phyloP scores from a whole-genome alignment of 2,329 filamentous ascomycete genomes.

The Trichothecium sympodiale region DNA sequence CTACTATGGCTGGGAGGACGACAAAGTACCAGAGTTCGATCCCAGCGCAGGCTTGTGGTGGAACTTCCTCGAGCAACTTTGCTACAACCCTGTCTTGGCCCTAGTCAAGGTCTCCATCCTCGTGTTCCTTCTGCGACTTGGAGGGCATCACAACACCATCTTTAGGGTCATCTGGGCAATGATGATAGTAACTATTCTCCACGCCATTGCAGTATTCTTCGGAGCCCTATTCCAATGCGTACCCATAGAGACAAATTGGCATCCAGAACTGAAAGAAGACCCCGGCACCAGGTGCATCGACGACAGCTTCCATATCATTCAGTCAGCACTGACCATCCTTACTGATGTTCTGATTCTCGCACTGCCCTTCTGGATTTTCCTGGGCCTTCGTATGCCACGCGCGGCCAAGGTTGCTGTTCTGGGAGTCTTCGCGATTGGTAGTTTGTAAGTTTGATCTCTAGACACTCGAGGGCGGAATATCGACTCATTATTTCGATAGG shows the following conservation, averaged over 20 bases:
- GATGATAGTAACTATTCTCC: constrained; percentile 21
- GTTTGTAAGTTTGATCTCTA: constrained; percentile 16
- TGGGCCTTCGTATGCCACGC: constrained; percentile 24
- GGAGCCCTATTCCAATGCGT: constrained; percentile 27
- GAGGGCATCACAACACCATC: constrained; percentile 21
- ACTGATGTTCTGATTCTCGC: constrained; percentile 27
- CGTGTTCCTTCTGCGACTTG: constrained; percentile 31
- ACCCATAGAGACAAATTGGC: constrained; percentile 23
- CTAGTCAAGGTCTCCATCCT: constrained; percentile 33
- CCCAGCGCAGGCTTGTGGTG: constrained; percentile 13
- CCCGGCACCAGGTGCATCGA: constrained; percentile 19
- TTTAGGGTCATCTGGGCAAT: constrained; percentile 12
- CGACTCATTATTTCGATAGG: constrained; percentile 8
- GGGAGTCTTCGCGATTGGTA: constrained; percentile 26
- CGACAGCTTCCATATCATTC: constrained; percentile 19
- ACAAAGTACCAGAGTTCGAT: constrained; percentile 8
- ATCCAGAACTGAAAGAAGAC: constrained; percentile 11
- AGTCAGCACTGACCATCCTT: constrained; percentile 25
- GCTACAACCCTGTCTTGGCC: constrained; percentile 34
- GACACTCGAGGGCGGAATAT: background rate
- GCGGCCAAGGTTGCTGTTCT: constrained; percentile 26
- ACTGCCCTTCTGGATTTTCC: constrained; percentile 28
- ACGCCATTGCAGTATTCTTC: constrained; percentile 24
- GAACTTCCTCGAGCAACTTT: constrained; percentile 26
- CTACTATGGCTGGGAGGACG: constrained; percentile 16